Conservation (phyloP, 1,284 basidiomycete genomes). For the Dichomitus squalens region DNA sequence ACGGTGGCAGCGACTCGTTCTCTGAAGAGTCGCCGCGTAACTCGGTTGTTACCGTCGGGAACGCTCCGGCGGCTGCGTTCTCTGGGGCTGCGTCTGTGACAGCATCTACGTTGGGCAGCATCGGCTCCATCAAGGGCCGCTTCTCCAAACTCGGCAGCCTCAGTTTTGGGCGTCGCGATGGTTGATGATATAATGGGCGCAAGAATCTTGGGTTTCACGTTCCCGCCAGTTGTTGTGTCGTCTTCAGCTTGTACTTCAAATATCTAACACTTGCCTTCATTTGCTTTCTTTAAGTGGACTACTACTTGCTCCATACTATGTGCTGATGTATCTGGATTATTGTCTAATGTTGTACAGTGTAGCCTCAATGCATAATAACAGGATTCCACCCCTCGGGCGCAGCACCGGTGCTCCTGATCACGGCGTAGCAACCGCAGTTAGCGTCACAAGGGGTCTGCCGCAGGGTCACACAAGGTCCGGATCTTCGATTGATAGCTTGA, state of each 20-base stretch:
- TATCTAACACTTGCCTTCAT: constrained; percentile 11
- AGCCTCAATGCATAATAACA: constrained; percentile 23
- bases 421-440: too few relatives aligned
- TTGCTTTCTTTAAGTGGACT: constrained; percentile 9
- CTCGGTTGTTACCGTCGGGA: constrained; percentile 65
- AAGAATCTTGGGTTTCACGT: constrained; percentile 1
- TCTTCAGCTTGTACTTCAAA: background rate
- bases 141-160: constrained; percentile 76
- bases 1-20: constrained; percentile 55
- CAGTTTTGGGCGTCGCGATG: constrained; percentile 62
- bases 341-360: constrained; percentile 34
- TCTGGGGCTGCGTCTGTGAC: constrained; percentile 36
- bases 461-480: too few relatives aligned
- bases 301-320: constrained; percentile 9
- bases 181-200: constrained; percentile 25
- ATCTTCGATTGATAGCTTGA: too few relatives aligned
- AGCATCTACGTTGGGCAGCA: constrained; percentile 39
- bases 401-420: too few relatives aligned
- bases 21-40: constrained; percentile 68
- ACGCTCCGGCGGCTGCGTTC: constrained; percentile 30
- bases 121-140: constrained; percentile 47
- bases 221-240: background rate
- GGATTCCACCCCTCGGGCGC: too few relatives aligned
- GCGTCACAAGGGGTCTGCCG: too few relatives aligned
- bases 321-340: constrained; percentile 29